Evolutionary conservation across 257 asterid species (phyloP), one percentile per base, ranked within the genome.

Genomic region (Ligustrum vulgare): DNA sequence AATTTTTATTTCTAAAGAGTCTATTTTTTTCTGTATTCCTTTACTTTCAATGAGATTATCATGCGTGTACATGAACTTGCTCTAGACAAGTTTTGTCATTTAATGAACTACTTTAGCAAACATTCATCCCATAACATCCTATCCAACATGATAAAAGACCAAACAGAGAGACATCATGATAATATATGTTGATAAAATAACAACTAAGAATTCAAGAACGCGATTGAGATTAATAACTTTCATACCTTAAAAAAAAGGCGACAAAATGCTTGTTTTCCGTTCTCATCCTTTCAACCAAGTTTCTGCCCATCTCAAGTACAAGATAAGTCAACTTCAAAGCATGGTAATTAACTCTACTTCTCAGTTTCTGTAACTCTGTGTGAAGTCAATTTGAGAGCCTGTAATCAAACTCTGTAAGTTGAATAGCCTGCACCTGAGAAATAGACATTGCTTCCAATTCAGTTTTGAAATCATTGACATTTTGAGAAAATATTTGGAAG

Each of bases 311-410:
- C 33, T 83, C 82, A 60, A 79, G 82, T 65, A 45, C n/a, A 45
- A 45, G 84, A 76, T 84, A 82, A 39, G 93, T 88, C 77, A 88
- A 91, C 75, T 80, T 87, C 84, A 91, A 83, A 64, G 88, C 93
- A 78, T 91, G 97, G 73, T 89, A 89, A 74, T 91, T 91, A 63
- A 83, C 96, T 82, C 96, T 80, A 64, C 97, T 89, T 79, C 97
- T 84, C 75, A 91, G 84, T 72, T 87, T 91, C 88, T 91, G 97
- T 74, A 91, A 67, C 74, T 86, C 84, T 32, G 54, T 20, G 10
- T 75, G 81, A 67, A 91, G 85, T 22, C 80, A 75, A 78, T 91
- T 91, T 10, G 97, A 86, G 65, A 91, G 82, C 85, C 97, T 88
- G 80, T 84, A 91, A 77, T 91, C 97, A 28, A 86, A 91, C 85